Base-by-base conservation (phyloP, 176 grass and related monocot species). In the Microstegium vimineum region DNA sequence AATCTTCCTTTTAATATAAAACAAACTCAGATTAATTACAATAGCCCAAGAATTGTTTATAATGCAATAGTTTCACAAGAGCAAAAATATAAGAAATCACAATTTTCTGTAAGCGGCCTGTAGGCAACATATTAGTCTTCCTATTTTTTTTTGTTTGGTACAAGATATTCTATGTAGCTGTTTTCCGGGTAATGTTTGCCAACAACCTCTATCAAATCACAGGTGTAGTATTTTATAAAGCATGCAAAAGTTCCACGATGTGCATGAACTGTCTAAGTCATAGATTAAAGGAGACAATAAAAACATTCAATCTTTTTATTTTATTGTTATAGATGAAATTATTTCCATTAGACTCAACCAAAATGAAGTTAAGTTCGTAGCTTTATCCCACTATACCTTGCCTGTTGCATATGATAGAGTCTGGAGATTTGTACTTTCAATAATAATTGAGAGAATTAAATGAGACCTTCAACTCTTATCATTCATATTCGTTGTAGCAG, bases 391-490 rank as follows among this genome's bases (percentile, higher is more conserved):
- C 5, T 6, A 4, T 97, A 99, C 97, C 93, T 99, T 99, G 85
- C 97, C 97, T 81, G 91, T 87, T 62, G 93, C 89, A 87, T 93
- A 90, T 78, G 93, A 89, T 73, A 96, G 97, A 80, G 97, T 95
- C 65, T 99, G 97, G 42, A 96, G 93, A 78, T 99, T 94, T 15
- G 93, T 99, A 77, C 97, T 96, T 80, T 99, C 97, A 72, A 99
- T 99, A 43, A 99, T 89, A 51, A 99, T 94, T 62, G 97, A 99
- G 85, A 99, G 87, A 73, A 99, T 87, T 76, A 99, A 71, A 85
- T 99, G 97, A 77, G 97, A 99, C 71, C 97, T 94, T 27, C 93
- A 99, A 64, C 97, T 99, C 82, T 99, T 87, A 85, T 94, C 89
- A 88, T 99, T 99, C 93, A 99, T 91, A 70, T 95, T 86, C 38